Conservation (phyloP, 1,284 basidiomycete genomes). For the Naganishia liquefaciens region DNA sequence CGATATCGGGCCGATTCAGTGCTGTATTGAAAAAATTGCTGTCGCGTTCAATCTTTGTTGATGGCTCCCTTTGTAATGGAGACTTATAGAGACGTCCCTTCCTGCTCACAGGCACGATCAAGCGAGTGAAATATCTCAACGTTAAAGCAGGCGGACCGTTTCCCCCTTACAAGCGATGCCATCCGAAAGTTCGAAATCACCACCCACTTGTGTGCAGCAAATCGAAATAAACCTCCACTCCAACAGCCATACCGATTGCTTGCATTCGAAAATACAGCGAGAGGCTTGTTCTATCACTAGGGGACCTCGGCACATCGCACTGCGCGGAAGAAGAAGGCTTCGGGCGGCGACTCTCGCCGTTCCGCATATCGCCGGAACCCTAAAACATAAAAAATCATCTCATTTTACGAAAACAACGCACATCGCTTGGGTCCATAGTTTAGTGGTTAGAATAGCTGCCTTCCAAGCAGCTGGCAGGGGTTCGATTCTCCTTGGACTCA, state of each 20-base stretch:
- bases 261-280: constrained; percentile 23
- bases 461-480: constrained; percentile 19
- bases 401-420: background rate
- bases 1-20: background rate
- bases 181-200: constrained; percentile 28
- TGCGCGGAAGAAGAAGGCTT: background rate
- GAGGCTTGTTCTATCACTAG: background rate
- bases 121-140: background rate
- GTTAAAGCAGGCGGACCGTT: too few species aligned
- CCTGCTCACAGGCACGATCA: background rate
- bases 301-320: background rate
- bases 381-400: too few species aligned
- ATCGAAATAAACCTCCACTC: constrained; percentile 29
- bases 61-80: background rate
- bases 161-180: background rate
- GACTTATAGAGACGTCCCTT: background rate
- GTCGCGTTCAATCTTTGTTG: background rate
- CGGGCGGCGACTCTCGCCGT: constrained; percentile 13
- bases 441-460: constrained; percentile 13
- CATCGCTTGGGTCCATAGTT: constrained; percentile 3
- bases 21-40: background rate
- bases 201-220: constrained; percentile 16
- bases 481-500: constrained; percentile 17
- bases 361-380: constrained; percentile 9
- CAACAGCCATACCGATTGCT: constrained; percentile 3